Percentiles rank a stretch among this genome's conserved stretches.
Evolutionary conservation across 202 grass and related monocot genomes (phyloP).

Genomic region (Brachypodium distachyon): DNA sequence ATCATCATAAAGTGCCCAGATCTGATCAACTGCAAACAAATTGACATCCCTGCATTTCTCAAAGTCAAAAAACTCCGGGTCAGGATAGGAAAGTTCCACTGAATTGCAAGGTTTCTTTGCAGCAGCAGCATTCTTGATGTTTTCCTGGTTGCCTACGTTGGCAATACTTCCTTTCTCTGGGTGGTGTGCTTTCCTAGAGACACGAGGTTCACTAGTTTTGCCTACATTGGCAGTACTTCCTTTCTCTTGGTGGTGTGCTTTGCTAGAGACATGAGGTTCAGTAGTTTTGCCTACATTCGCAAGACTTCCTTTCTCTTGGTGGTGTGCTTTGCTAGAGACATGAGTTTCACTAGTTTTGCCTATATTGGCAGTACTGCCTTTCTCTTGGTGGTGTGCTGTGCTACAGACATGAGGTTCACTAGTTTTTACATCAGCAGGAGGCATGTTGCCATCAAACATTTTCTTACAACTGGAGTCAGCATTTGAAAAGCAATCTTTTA

Average conservation of each 20-base stretch:
- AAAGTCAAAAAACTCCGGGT: constrained; percentile 83
- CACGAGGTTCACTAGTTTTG: no score
- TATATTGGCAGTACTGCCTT: no score
- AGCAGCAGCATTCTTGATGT: background rate
- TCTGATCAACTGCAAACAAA: constrained; percentile 58
- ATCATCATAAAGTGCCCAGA: constrained; percentile 82
- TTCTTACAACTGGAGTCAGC: background rate
- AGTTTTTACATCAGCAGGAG: background rate
- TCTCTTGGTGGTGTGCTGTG: no score
- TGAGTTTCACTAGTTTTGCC: background rate
- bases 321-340: constrained; percentile 3
- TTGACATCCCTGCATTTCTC: constrained; percentile 28
- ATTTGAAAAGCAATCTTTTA: constrained; percentile 19
- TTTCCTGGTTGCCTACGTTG: constrained; percentile 10
- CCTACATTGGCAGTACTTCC: background rate
- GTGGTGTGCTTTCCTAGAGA: no score
- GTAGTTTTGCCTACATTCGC: background rate
- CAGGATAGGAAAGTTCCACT: constrained; percentile 31
- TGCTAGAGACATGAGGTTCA: constrained; percentile 9
- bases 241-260: constrained; percentile 5
- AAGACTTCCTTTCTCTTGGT: background rate
- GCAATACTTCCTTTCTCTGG: no score
- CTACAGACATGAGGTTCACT: no score
- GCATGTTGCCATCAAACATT: constrained; percentile 8
- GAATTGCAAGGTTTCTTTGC: constrained; percentile 8